A percentile compares a stretch with the other conserved stretches of the same genome.
These are phyloP conservation scores for Cryphonectria carpinicola DNA, from an alignment of 2,329 filamentous ascomycete genomes.

Conservation along the genomic window DNA sequence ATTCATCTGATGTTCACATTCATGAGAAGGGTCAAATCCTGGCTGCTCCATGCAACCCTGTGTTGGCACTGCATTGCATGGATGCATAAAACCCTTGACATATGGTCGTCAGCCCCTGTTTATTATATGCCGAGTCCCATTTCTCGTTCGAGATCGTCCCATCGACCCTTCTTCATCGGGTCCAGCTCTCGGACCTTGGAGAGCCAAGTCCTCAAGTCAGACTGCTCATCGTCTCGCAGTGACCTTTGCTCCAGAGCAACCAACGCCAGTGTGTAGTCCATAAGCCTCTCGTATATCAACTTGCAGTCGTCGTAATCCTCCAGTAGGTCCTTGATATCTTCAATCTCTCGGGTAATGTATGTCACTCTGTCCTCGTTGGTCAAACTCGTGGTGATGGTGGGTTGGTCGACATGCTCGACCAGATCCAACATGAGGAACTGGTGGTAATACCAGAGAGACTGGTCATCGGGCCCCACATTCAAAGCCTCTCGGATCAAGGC, in stretches of 20 bases:
- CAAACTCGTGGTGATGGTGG: slow-evolving; percentile 68
- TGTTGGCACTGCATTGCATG: neutral
- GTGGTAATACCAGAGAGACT: slow-evolving; percentile 97
- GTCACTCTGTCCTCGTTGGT: slow-evolving; percentile 61
- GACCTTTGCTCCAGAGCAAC: slow-evolving; percentile 54
- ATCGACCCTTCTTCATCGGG: slow-evolving; percentile 73
- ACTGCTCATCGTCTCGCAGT: slow-evolving; percentile 44
- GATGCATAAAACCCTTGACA: neutral
- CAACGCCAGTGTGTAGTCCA: slow-evolving; percentile 72
- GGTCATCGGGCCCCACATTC: slow-evolving; percentile 89
- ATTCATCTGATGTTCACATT: neutral
- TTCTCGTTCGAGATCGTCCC: slow-evolving; percentile 68
- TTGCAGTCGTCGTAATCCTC: slow-evolving; percentile 66
- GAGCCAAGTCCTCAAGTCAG: slow-evolving; percentile 62
- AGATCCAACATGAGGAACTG: slow-evolving; percentile 80
- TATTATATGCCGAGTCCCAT: slow-evolving; percentile 32
- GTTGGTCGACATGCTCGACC: slow-evolving; percentile 50
- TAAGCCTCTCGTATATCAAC: slow-evolving; percentile 86
- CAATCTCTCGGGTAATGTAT: slow-evolving; percentile 73
- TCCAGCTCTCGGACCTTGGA: slow-evolving; percentile 70
- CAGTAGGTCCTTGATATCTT: slow-evolving; percentile 69
- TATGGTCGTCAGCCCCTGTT: neutral
- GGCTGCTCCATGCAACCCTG: neutral
- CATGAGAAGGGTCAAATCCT: neutral
- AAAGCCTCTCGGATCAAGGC: slow-evolving; percentile 75